A percentile compares a stretch with the other conserved stretches of the same genome.
Evolutionary conservation across 2,329 filamentous ascomycete species (phyloP).

Genomic region (Apiospora rasikravindrae): DNA sequence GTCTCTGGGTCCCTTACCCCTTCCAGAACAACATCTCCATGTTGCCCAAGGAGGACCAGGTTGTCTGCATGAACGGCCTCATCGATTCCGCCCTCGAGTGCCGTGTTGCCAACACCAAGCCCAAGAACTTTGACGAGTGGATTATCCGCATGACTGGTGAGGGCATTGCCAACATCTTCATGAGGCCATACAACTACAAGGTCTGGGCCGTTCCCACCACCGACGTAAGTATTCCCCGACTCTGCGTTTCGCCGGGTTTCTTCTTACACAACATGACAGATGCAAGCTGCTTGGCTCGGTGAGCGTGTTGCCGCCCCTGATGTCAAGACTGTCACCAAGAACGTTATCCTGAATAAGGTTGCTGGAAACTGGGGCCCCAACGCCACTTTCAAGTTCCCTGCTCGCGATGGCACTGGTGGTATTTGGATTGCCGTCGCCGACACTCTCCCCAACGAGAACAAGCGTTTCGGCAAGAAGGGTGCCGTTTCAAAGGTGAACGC

Average conservation of each 20-base stretch:
- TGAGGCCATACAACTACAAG: constrained; percentile 99
- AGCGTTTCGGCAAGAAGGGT: constrained; percentile 83
- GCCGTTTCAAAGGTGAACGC: constrained; percentile 88
- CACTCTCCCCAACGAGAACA: constrained; percentile 91
- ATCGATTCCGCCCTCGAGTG: constrained; percentile 91
- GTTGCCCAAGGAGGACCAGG: constrained; percentile 96
- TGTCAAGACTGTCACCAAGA: constrained; percentile 90
- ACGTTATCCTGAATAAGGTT: constrained; percentile 94
- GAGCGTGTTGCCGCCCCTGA: constrained; percentile 98
- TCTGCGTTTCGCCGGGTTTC: background rate
- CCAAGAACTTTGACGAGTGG: constrained; percentile 98
- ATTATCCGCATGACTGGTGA: constrained; percentile 90
- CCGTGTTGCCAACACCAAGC: constrained; percentile 88
- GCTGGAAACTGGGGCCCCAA: constrained; percentile 99
- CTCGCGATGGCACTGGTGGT: constrained; percentile 91
- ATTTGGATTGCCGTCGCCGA: constrained; percentile 99
- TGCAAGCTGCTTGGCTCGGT: constrained; percentile 98
- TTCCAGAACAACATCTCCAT: constrained; percentile 99
- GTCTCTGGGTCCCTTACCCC: constrained; percentile 95
- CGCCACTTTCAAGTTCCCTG: constrained; percentile 97
- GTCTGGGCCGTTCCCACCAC: constrained; percentile 98
- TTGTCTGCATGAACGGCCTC: constrained; percentile 90
- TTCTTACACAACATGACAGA: constrained; percentile 56
- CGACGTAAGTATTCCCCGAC: constrained; percentile 66
- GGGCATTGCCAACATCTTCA: constrained; percentile 93